phyloP scores from a whole-genome alignment of 2,329 filamentous ascomycete genomes.

The Aspergillus aculeatus region DNA sequence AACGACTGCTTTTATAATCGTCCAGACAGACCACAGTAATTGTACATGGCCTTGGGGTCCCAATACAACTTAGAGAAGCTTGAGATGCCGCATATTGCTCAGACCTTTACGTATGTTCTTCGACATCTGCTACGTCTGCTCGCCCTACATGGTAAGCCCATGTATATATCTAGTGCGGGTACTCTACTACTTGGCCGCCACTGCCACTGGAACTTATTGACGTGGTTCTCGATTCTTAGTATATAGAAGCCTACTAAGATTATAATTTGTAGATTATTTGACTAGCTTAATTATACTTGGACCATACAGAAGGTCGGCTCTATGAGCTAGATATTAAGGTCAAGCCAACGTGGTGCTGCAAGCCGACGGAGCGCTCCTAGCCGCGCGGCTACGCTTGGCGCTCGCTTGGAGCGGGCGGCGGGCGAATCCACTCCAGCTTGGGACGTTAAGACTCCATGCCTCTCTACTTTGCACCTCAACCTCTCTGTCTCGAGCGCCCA shows the following conservation, averaged over 20 bases:
- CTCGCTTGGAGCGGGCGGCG: slow-evolving; percentile 21
- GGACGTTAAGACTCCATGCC: slow-evolving; percentile 9
- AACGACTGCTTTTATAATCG: background rate
- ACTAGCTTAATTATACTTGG: no score
- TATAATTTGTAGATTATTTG: no score
- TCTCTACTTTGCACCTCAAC: slow-evolving; percentile 20
- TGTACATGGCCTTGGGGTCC: background rate
- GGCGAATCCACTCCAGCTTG: slow-evolving; percentile 22
- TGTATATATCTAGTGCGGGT: no score
- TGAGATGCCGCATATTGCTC: no score
- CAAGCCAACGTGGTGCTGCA: background rate
- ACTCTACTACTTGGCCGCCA: no score
- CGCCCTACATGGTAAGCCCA: no score
- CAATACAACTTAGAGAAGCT: no score
- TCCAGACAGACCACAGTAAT: background rate
- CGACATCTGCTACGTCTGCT: no score
- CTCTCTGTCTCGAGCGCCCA: slow-evolving; percentile 19
- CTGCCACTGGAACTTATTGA: no score
- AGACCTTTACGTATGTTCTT: no score
- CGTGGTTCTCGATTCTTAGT: no score
- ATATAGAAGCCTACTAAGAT: no score
- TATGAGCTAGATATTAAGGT: background rate
- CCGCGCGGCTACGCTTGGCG: slow-evolving; percentile 28
- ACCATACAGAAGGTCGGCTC: background rate
- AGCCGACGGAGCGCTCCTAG: slow-evolving; percentile 13